Evolutionary conservation across 106 monocot genomes (phyloP), one percentile per base, ranked within the genome.

Genomic region (Narthecium ossifragum): DNA sequence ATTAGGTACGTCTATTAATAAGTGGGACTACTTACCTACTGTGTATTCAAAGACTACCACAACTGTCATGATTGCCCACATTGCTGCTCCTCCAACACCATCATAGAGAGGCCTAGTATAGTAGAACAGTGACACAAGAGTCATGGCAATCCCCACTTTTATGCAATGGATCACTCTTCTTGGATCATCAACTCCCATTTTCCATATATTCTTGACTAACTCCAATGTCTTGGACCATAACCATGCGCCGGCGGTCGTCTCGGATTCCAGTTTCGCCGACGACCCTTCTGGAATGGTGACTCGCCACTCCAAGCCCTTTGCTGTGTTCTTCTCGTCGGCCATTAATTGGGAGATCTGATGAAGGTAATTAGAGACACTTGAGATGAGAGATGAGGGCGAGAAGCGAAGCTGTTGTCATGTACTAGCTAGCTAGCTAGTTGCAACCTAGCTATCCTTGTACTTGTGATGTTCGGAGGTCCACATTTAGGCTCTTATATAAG

Each of bases 41-140:
- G 82, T 70, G 75, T 65, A 82, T 39, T 88, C 82, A 25, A 79
- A 88, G 53, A 88, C 48, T 0, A 76, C 79, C 4, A 88, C 75
- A 5, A 83, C 79, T 0, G 78, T 88, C 73, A 83, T 73, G 28
- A 83, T 51, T 1, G 79, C 75, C 87, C 82, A 79, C 73, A 83
- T 82, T 12, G 82, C 62, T 10, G 57, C 50, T 26, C 82, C 78
- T 20, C 82, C 76, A 6, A 76, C 57, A 0, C 75, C 75, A 26
- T 79, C 69, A 33, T 82, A 76, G 52, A 79, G 40, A 0, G 82
- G 75, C 50, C 82, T 60, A 0, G 58, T 63, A 43, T 88, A 83
- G 63, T 88, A 88, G 59, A 82, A 87, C 24, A 80, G 28, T 3
- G 85, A 80, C 0, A 85, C 85, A 22, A 85, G 54, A 0, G 53